These are phyloP conservation scores for Nowakowskiella sp. DNA, from an alignment of 192 early-diverging fungal species.

Conservation along the genomic window DNA sequence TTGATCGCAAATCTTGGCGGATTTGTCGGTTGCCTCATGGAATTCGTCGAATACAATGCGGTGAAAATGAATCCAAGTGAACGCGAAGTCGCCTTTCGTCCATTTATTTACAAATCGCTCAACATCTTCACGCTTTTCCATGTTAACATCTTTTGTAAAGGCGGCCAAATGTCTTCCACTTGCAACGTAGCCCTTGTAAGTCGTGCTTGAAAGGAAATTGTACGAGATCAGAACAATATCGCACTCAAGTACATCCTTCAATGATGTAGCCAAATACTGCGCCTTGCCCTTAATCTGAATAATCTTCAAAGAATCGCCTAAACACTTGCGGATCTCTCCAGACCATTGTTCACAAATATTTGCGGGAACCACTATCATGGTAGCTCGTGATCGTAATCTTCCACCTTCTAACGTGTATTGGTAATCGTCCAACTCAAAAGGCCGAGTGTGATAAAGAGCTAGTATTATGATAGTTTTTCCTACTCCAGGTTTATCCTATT, in stretches of 20 bases:
- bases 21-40: slow-evolving; percentile 14
- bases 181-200: not conserved
- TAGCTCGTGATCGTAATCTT: not conserved
- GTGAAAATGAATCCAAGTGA: slow-evolving; percentile 18
- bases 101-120: slow-evolving; percentile 1
- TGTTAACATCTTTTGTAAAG: too few species aligned
- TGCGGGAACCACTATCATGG: slow-evolving; percentile 12
- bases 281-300: slow-evolving; percentile 15
- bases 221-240: slow-evolving; percentile 11
- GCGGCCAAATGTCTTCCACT: too few species aligned
- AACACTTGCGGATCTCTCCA: slow-evolving; percentile 15
- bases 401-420: slow-evolving; percentile 6
- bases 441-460: slow-evolving; percentile 12
- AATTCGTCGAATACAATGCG: slow-evolving; percentile 19
- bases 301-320: slow-evolving; percentile 4
- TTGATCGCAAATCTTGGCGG: not conserved
- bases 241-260: slow-evolving; percentile 1
- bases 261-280: not conserved
- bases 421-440: not conserved
- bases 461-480: slow-evolving; percentile 21
- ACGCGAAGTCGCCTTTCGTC: not conserved
- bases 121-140: too few species aligned
- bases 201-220: slow-evolving; percentile 11
- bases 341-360: too few species aligned
- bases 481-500: slow-evolving; percentile 17